Base-by-base conservation (phyloP, 192 early-diverging fungal species). In the Phlyctochytrium planicorne region DNA sequence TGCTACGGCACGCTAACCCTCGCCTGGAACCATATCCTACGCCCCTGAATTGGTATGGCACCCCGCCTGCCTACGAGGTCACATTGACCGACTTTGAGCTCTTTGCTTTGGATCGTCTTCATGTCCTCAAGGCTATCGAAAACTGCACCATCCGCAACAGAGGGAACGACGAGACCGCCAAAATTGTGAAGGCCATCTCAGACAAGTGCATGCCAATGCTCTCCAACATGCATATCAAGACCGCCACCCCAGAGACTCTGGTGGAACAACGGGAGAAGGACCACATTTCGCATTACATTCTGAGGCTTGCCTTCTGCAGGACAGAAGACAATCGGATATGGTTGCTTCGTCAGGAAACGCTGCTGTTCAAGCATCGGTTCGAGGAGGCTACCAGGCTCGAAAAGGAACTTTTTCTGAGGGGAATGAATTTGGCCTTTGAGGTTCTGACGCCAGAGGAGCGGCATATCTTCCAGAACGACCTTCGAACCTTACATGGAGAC, bases 81-180 rank as follows among this genome's bases (percentile, higher is more conserved):
- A 89, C 79, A 50, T 80, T 91, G 50, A 81, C 78, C 33, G 88
- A 92, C 35, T 92, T 94, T 76, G 91, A 94, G 68, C 65, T 75
- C 23, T 88, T 76, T 67, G 87, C 90, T 0, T 80, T 93, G 20
- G 89, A 91, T 73, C 81, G 92, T 33, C 82, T 93, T 35, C 52
- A 64, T 53, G 92, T 98, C 27, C 86, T 97, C 50, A 87, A 90
- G 56, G 80, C 90, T 17, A 76, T 98, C 47, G 93, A 96, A 63
- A 91, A 86, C 23, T 91, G 92, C 34, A 82, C 79, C 63, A 75
- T 96, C 55, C 87, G 94, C 23, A 85, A 65, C 53, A 73, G 75
- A 37, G 55, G 33, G 30, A 63, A 35, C n/a, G 65, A 53, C 2
- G 64, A 73, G 25, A 62, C 52, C 10, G 37, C 56, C 37, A 35